These are phyloP conservation scores for Clarireedia monteithiana DNA, from an alignment of 2,329 filamentous ascomycete species.

Conservation along the genomic window DNA sequence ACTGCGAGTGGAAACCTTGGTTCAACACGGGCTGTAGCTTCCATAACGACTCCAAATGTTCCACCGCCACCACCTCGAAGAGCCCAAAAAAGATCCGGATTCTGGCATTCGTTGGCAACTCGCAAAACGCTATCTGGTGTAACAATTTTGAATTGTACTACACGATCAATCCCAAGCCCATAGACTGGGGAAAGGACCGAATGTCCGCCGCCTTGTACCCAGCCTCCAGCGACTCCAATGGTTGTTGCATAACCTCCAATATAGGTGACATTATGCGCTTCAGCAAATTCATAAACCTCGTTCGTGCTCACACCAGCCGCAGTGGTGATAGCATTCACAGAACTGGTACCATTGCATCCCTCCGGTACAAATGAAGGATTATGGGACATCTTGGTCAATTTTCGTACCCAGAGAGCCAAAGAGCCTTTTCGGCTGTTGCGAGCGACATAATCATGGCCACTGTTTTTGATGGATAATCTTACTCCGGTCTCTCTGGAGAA, in stretches of 20 bases:
- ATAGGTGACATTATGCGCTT: slow-evolving; percentile 23
- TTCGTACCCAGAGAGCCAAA: slow-evolving; percentile 15
- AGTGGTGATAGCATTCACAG: slow-evolving; percentile 19
- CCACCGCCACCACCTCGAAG: slow-evolving; percentile 39
- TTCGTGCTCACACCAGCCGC: slow-evolving; percentile 21
- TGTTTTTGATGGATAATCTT: slow-evolving; percentile 30
- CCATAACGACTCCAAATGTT: slow-evolving; percentile 37
- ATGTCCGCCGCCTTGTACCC: slow-evolving; percentile 45
- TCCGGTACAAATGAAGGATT: slow-evolving; percentile 12
- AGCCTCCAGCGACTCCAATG: slow-evolving; percentile 44
- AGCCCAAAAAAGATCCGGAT: slow-evolving; percentile 43
- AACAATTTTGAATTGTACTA: slow-evolving; percentile 41
- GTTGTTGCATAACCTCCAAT: slow-evolving; percentile 27
- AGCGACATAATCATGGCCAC: slow-evolving; percentile 23
- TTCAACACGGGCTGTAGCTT: slow-evolving; percentile 15
- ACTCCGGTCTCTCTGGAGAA: slow-evolving; percentile 35
- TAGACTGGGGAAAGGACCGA: slow-evolving; percentile 42
- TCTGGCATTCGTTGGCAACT: slow-evolving; percentile 34
- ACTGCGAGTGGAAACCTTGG: slow-evolving; percentile 10
- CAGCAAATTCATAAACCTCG: slow-evolving; percentile 22
- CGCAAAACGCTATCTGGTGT: slow-evolving; percentile 38
- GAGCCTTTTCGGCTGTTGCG: slow-evolving; percentile 13
- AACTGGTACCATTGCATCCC: slow-evolving; percentile 11
- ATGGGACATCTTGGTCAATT: slow-evolving; percentile 6
- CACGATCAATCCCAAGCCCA: slow-evolving; percentile 43